These are phyloP conservation scores for Phytophthora macrochlamydospora DNA, from an alignment of 352 stramenopile genomes.

Conservation along the genomic window DNA sequence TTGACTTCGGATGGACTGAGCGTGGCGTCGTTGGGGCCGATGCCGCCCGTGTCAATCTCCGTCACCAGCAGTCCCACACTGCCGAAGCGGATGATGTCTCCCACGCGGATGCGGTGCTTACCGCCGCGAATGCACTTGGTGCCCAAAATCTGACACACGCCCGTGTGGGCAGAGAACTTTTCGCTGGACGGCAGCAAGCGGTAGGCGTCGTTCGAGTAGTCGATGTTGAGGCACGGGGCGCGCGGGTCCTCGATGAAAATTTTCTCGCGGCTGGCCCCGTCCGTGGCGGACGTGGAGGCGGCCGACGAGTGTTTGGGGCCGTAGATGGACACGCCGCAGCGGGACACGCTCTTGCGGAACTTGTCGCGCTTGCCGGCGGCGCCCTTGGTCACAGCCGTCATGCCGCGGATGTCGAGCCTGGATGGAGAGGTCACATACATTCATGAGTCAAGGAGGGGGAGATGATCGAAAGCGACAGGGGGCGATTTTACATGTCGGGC, in stretches of 20 bases:
- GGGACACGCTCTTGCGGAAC: constrained; percentile 87
- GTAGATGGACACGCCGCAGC: constrained; percentile 88
- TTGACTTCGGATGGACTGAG: constrained; percentile 80
- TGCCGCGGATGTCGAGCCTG: constrained; percentile 86
- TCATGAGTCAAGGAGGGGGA: not conserved
- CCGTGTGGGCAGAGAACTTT: constrained; percentile 87
- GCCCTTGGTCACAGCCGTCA: constrained; percentile 87
- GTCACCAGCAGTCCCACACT: constrained; percentile 83
- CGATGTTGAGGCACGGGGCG: constrained; percentile 83
- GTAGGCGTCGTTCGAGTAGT: constrained; percentile 88
- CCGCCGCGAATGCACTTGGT: constrained; percentile 87
- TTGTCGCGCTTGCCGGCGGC: constrained; percentile 87
- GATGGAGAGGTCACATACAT: not conserved
- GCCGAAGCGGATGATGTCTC: constrained; percentile 89
- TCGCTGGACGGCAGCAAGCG: constrained; percentile 83
- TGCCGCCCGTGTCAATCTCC: constrained; percentile 80
- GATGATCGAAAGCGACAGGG: not conserved
- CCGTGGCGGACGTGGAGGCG: constrained; percentile 25
- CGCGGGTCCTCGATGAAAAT: constrained; percentile 90
- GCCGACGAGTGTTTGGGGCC: constrained; percentile 77
- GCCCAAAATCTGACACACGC: constrained; percentile 87
- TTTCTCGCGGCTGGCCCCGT: constrained; percentile 55
- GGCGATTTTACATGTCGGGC: constrained; percentile 60
- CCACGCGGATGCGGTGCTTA: constrained; percentile 80
- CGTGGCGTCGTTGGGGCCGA: constrained; percentile 73